Conservation (phyloP, 371 early-diverging fungal genomes). For the Mortierella polycephala region DNA sequence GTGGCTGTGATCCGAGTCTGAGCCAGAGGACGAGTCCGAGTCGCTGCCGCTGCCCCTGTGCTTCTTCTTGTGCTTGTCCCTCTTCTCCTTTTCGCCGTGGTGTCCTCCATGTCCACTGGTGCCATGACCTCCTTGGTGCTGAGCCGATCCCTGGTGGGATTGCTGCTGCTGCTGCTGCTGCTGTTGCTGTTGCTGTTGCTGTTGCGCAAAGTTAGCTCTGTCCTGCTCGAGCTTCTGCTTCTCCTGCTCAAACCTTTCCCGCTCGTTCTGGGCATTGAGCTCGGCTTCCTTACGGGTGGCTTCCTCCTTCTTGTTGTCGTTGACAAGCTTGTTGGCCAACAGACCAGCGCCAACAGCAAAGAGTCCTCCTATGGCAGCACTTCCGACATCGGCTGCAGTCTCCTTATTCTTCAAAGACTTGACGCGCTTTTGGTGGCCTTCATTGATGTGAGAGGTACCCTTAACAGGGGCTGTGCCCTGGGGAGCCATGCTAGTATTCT, state of each 20-base stretch:
- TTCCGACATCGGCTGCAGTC: slow-evolving; percentile 60
- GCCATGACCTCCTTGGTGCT: slow-evolving; percentile 12
- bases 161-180: slow-evolving; percentile 33
- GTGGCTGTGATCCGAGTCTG: slow-evolving; percentile 28
- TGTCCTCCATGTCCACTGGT: slow-evolving; percentile 7
- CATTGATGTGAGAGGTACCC: slow-evolving; percentile 61
- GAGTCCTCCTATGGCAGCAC: slow-evolving; percentile 60
- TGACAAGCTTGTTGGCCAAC: slow-evolving; percentile 62
- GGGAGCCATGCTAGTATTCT: slow-evolving; percentile 26
- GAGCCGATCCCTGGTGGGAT: slow-evolving; percentile 13
- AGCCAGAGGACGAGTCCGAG: slow-evolving; percentile 21
- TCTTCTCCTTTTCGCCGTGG: slow-evolving; percentile 26
- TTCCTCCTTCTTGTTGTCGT: slow-evolving; percentile 57
- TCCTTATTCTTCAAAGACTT: slow-evolving; percentile 61
- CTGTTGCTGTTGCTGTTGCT: slow-evolving; percentile 27
- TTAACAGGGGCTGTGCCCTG: slow-evolving; percentile 41
- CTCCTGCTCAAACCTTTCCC: slow-evolving; percentile 52
- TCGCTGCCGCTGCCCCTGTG: slow-evolving; percentile 32
- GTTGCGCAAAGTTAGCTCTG: slow-evolving; percentile 29
- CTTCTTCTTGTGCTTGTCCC: slow-evolving; percentile 32
- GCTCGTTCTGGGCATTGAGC: slow-evolving; percentile 44
- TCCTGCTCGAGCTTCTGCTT: slow-evolving; percentile 51
- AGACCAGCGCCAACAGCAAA: slow-evolving; percentile 64
- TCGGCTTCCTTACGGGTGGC: slow-evolving; percentile 54
- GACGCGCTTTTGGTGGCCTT: slow-evolving; percentile 62